These are phyloP conservation scores for Cantharellus anzutake DNA, from an alignment of 768 basidiomycete genomes.

Conservation along the genomic window DNA sequence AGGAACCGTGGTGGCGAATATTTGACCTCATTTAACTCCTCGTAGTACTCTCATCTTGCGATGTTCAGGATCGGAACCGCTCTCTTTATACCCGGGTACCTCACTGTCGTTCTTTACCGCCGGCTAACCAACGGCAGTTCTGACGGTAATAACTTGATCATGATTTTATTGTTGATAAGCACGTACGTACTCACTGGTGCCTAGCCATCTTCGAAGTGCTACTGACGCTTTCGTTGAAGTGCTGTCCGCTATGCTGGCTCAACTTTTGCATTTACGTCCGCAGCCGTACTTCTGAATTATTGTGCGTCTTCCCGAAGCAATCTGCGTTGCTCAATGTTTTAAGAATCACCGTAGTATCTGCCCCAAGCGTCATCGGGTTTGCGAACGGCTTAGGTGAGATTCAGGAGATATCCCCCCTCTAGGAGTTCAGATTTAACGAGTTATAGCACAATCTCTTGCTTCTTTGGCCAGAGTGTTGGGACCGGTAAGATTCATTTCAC, in stretches of 20 bases:
- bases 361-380: conserved; percentile 70
- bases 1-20: not conserved
- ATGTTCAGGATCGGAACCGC: conserved; percentile 78
- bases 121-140: conserved; percentile 47
- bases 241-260: conserved; percentile 75
- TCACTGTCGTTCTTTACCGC: conserved; percentile 58
- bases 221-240: conserved; percentile 21
- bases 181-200: conserved; percentile 35
- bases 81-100: conserved; percentile 79
- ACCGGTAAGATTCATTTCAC: conserved; percentile 23
- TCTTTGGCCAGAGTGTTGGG: conserved; percentile 84
- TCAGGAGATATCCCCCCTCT: not conserved
- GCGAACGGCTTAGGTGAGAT: conserved; percentile 56
- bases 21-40: conserved; percentile 15
- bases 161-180: conserved; percentile 42
- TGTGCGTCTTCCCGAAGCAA: conserved; percentile 25
- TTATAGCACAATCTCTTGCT: conserved; percentile 71
- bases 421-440: not conserved
- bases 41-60: conserved; percentile 49
- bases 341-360: conserved; percentile 45
- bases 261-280: conserved; percentile 79
- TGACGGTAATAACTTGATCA: conserved; percentile 59
- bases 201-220: not conserved
- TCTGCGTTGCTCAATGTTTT: not conserved
- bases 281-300: conserved; percentile 75